Percentiles rank a stretch among this genome's conserved stretches.
Conservation (phyloP, 2,329 filamentous ascomycete genomes). For the Penicillium sp. region DNA sequence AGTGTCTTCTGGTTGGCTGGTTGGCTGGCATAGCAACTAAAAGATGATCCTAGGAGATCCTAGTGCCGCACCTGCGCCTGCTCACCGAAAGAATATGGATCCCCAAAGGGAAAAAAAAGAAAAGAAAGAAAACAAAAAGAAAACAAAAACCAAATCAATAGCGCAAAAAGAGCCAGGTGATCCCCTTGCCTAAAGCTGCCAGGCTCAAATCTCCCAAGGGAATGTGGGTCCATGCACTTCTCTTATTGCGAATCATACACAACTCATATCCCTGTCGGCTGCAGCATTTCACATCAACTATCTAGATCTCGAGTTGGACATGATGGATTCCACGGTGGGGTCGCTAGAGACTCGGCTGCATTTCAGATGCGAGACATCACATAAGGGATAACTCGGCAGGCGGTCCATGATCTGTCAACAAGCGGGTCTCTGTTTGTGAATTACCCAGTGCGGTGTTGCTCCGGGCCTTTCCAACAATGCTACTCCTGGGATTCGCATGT, state of each 20-base stretch:
- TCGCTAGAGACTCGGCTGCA: background rate
- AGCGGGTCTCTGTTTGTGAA: constrained; percentile 17
- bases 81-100: background rate
- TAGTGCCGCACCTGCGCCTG: background rate
- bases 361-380: constrained; percentile 26
- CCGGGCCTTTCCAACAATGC: constrained; percentile 9
- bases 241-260: constrained; percentile 20
- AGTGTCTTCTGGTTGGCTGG: constrained; percentile 1
- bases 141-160: constrained; percentile 11
- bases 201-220: constrained; percentile 8
- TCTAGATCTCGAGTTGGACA: constrained; percentile 7
- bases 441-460: constrained; percentile 17
- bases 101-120: background rate
- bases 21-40: constrained; percentile 12
- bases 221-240: constrained; percentile 16
- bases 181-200: constrained; percentile 13
- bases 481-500: constrained; percentile 5
- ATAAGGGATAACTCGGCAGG: constrained; percentile 21
- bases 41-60: background rate
- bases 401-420: constrained; percentile 10
- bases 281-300: constrained; percentile 2
- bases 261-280: constrained; percentile 9
- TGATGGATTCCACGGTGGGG: constrained; percentile 6
- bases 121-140: background rate
- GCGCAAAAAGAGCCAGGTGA: constrained; percentile 4